Evolutionary conservation across 1,139 yeast species (phyloP).

Genomic region (Hyphopichia pseudoburtonii): DNA sequence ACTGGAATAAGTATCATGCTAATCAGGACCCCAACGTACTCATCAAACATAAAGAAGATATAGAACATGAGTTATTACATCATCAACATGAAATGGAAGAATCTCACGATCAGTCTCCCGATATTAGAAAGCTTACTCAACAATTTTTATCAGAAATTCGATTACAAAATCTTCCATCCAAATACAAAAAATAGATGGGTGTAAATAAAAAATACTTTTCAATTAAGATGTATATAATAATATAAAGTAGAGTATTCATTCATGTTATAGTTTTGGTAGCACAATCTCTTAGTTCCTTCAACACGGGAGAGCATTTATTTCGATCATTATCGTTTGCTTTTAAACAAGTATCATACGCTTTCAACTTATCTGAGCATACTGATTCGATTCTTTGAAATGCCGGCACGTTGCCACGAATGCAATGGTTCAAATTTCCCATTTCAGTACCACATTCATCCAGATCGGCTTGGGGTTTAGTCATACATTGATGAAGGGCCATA

Average conservation of each 20-base stretch:
- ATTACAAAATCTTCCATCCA: conserved; percentile 35
- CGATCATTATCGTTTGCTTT: conserved; percentile 34
- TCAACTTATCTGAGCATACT: conserved; percentile 54
- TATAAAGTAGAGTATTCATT: not conserved
- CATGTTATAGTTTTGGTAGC: conserved; percentile 17
- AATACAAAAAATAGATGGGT: conserved; percentile 20
- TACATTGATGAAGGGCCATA: conserved; percentile 63
- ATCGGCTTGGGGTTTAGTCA: conserved; percentile 46
- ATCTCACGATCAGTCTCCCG: conserved; percentile 56
- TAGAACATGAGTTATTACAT: conserved; percentile 84
- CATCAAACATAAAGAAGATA: conserved; percentile 81
- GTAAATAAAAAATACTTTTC: not conserved
- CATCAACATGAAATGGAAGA: conserved; percentile 83
- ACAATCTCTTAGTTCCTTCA: conserved; percentile 35
- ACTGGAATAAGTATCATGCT: conserved; percentile 86
- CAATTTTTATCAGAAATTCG: conserved; percentile 34
- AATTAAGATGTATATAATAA: not conserved
- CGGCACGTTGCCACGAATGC: conserved; percentile 62
- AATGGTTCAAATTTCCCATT: conserved; percentile 52
- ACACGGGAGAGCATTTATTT: conserved; percentile 35
- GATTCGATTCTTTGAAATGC: conserved; percentile 62
- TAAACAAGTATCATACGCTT: conserved; percentile 62
- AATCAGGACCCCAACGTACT: conserved; percentile 80
- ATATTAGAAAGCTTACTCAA: conserved; percentile 34
- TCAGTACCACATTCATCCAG: conserved; percentile 48